phyloP scores from a whole-genome alignment of 1,284 basidiomycete species.

The Peniophora sp. region DNA sequence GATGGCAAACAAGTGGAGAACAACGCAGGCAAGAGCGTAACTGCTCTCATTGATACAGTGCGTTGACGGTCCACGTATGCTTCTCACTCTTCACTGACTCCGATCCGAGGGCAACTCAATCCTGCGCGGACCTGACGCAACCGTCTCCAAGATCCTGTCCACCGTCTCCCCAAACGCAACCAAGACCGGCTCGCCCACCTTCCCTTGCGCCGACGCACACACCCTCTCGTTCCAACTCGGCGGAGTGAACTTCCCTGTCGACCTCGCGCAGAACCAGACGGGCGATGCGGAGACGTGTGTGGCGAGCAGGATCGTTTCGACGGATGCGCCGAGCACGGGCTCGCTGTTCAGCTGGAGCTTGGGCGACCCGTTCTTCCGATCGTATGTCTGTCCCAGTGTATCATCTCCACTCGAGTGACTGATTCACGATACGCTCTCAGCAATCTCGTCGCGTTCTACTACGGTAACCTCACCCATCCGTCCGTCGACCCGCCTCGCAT shows the following conservation, averaged over 20 bases:
- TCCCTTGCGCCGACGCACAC: slow-evolving; percentile 41
- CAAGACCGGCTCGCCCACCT: slow-evolving; percentile 17
- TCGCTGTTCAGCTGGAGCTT: slow-evolving; percentile 29
- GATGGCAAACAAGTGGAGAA: slow-evolving; percentile 40
- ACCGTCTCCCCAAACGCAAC: slow-evolving; percentile 25
- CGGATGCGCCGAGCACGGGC: slow-evolving; percentile 38
- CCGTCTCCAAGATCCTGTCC: slow-evolving; percentile 31
- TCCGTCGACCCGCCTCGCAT: slow-evolving; percentile 59
- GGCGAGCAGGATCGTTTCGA: slow-evolving; percentile 40
- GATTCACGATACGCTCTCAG: slow-evolving; percentile 5
- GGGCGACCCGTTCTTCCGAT: slow-evolving; percentile 34
- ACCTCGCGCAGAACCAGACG: slow-evolving; percentile 33
- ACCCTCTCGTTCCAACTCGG: slow-evolving; percentile 54
- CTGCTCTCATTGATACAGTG: slow-evolving; percentile 48
- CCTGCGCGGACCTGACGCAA: slow-evolving; percentile 29
- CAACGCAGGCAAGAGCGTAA: slow-evolving; percentile 30
- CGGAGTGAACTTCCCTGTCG: slow-evolving; percentile 54
- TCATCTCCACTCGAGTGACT: background rate
- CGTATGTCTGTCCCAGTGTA: slow-evolving; percentile 11
- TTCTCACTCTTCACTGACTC: slow-evolving; percentile 2
- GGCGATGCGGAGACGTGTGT: slow-evolving; percentile 35
- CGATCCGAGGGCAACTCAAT: slow-evolving; percentile 28
- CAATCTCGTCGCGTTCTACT: slow-evolving; percentile 45
- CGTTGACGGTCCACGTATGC: slow-evolving; percentile 5
- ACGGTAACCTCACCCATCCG: slow-evolving; percentile 57